Percentiles rank a stretch among this genome's conserved stretches.
These are phyloP conservation scores for Epichloe hybrida DNA, from an alignment of 2,329 filamentous ascomycete species.

Conservation along the genomic window DNA sequence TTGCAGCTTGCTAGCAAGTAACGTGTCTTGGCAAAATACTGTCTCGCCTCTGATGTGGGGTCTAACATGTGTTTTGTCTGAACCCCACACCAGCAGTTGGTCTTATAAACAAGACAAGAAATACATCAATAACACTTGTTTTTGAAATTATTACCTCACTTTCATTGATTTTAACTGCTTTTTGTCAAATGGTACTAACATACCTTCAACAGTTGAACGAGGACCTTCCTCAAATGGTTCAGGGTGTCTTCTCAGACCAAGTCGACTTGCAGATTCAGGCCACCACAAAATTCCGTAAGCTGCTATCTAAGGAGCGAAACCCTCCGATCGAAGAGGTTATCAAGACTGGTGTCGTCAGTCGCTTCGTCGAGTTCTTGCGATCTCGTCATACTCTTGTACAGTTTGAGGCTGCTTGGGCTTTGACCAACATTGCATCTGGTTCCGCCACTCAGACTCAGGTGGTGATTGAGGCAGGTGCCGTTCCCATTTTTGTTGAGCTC, in stretches of 20 bases:
- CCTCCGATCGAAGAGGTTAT: slow-evolving; percentile 98
- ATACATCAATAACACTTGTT: not conserved
- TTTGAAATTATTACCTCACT: not conserved
- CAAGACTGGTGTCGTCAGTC: slow-evolving; percentile 92
- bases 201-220: slow-evolving; percentile 61
- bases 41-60: slow-evolving; percentile 18
- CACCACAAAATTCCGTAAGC: slow-evolving; percentile 96
- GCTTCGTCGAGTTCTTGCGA: slow-evolving; percentile 95
- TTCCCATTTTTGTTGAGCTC: slow-evolving; percentile 96
- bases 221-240: slow-evolving; percentile 95
- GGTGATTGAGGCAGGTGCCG: slow-evolving; percentile 93
- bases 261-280: slow-evolving; percentile 96
- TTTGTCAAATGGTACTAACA: slow-evolving; percentile 14
- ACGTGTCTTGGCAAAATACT: not conserved
- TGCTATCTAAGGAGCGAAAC: slow-evolving; percentile 96
- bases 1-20: not conserved
- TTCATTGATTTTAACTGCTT: not conserved
- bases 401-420: slow-evolving; percentile 96
- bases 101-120: not conserved
- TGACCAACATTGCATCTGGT: slow-evolving; percentile 98
- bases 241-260: slow-evolving; percentile 95
- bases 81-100: slow-evolving; percentile 20
- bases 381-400: slow-evolving; percentile 97
- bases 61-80: slow-evolving; percentile 11
- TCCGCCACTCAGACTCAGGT: slow-evolving; percentile 97